Evolutionary conservation across 352 stramenopile genomes (phyloP).

Genomic region (Heterotrichella gracilis): DNA sequence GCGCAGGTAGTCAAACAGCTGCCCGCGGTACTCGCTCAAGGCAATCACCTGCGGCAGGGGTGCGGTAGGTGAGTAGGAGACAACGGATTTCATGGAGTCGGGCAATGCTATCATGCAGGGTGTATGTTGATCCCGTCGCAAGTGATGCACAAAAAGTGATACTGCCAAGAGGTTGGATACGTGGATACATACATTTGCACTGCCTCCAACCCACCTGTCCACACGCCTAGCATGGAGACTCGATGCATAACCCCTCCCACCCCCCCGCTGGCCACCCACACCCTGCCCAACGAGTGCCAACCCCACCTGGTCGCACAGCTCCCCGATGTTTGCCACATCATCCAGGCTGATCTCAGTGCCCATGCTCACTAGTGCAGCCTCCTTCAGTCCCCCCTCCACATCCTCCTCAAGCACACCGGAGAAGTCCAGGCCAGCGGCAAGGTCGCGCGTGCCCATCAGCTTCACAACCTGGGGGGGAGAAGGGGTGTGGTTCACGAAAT

Average conservation of each 20-base stretch:
- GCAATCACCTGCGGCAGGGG: slow-evolving; percentile 33
- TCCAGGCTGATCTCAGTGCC: slow-evolving; percentile 94
- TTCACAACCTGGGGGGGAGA: slow-evolving; percentile 57
- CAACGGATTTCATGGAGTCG: no score
- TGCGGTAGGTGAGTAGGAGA: no score
- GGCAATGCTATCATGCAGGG: no score
- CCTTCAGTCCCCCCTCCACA: slow-evolving; percentile 67
- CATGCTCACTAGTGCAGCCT: slow-evolving; percentile 92
- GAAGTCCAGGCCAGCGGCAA: slow-evolving; percentile 62
- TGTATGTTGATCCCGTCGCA: no score
- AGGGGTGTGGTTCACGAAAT: no score
- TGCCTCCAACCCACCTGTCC: no score
- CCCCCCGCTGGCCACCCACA: no score
- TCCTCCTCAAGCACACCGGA: slow-evolving; percentile 43
- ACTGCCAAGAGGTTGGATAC: not conserved
- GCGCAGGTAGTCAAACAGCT: slow-evolving; percentile 98
- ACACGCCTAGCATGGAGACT: no score
- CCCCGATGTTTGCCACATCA: slow-evolving; percentile 80
- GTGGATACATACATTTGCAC: slow-evolving; percentile 27
- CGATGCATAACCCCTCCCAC: no score
- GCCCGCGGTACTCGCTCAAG: slow-evolving; percentile 53
- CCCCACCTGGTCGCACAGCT: slow-evolving; percentile 56
- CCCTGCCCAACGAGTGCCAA: no score
- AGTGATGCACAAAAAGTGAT: not conserved
- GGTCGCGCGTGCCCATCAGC: slow-evolving; percentile 55